Conservation (phyloP, 1,284 basidiomycete genomes). For the Trichosporon asahii region DNA sequence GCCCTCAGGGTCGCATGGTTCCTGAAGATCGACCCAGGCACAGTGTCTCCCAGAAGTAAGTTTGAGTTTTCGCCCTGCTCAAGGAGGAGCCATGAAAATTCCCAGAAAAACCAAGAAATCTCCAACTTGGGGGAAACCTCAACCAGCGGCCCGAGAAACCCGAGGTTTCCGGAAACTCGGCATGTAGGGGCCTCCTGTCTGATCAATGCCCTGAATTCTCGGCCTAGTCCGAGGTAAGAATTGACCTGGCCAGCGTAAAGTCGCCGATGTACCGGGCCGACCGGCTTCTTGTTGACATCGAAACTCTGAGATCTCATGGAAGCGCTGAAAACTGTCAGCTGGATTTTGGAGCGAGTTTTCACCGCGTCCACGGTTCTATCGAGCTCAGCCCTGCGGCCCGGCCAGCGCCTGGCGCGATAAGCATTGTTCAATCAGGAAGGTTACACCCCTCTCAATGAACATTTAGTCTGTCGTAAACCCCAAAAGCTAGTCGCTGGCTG, state of each 20-base stretch:
- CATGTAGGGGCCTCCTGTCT: not conserved
- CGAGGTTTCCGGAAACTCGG: not conserved
- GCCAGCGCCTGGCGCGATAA: not conserved
- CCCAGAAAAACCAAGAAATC: not conserved
- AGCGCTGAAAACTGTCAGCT: not conserved
- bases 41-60: not conserved
- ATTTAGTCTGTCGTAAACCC: not conserved
- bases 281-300: not conserved
- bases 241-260: not conserved
- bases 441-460: not conserved
- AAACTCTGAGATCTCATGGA: not conserved
- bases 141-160: not conserved
- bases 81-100: not conserved
- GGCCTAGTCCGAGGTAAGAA: not conserved
- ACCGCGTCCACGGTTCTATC: not conserved
- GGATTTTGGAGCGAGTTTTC: not conserved
- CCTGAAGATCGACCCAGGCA: conserved; percentile 10
- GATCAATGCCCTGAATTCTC: not conserved
- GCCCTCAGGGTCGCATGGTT: not conserved
- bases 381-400: not conserved
- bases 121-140: not conserved
- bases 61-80: not conserved
- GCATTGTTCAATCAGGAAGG: too few species aligned
- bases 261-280: not conserved
- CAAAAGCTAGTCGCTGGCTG: not conserved